Conservation (phyloP, 306 rosid species). For the Ormosia emarginata region DNA sequence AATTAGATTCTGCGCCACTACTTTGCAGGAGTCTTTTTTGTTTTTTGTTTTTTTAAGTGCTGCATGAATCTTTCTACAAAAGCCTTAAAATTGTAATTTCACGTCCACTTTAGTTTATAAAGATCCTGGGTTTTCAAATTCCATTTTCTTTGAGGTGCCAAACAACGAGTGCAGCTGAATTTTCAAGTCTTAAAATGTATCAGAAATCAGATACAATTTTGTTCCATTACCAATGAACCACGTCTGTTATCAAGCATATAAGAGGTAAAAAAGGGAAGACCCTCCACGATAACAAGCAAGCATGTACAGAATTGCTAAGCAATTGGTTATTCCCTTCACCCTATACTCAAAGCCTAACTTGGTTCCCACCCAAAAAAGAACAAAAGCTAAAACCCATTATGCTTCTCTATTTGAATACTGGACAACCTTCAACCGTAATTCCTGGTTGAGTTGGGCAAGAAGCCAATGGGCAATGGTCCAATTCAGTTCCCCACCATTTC, state of each 20-base stretch:
- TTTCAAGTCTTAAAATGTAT: neutral
- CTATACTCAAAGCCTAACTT: neutral
- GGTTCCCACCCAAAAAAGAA: slow-evolving; percentile 11
- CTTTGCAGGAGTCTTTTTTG: neutral
- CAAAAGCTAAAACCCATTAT: neutral
- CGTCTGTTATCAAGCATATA: neutral
- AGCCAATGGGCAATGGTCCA: slow-evolving; percentile 91
- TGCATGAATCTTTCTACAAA: neutral
- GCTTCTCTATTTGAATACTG: slow-evolving; percentile 46
- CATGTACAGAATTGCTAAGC: slow-evolving; percentile 36
- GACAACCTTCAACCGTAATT: slow-evolving; percentile 71
- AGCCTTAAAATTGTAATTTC: neutral
- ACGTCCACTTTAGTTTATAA: neutral
- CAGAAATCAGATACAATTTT: neutral
- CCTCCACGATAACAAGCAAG: neutral
- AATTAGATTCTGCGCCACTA: slow-evolving; percentile 21
- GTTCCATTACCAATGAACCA: slow-evolving; percentile 5
- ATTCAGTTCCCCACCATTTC: slow-evolving; percentile 87
- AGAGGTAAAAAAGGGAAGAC: neutral
- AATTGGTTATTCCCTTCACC: slow-evolving; percentile 34
- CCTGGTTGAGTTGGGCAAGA: slow-evolving; percentile 91
- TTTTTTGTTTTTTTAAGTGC: too few relatives aligned
- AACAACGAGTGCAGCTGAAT: neutral
- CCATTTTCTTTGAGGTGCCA: neutral
- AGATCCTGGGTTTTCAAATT: neutral